phyloP scores from a whole-genome alignment of 805 yeast genomes.

The Metschnikowia peoriensis region DNA sequence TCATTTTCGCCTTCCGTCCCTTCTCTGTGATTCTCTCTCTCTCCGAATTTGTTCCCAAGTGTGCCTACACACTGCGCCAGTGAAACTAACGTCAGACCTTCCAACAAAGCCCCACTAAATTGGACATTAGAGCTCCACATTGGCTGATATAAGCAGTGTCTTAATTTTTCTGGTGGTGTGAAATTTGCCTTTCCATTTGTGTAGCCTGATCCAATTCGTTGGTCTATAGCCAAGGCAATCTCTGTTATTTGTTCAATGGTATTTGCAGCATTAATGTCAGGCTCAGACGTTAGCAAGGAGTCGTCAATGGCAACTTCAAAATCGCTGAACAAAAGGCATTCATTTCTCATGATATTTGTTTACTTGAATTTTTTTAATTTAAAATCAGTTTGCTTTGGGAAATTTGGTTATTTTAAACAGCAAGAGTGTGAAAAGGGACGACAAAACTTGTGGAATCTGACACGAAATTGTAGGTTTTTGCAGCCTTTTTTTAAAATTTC shows the following conservation, averaged over 20 bases:
- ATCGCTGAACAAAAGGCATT: conserved; percentile 1
- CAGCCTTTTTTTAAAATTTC: not conserved
- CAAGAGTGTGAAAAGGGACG: too few species aligned
- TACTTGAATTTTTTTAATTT: not conserved
- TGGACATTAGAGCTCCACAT: not conserved
- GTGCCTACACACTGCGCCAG: not conserved
- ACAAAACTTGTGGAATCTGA: too few species aligned
- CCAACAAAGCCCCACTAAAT: not conserved
- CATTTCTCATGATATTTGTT: not conserved
- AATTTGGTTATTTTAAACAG: not conserved
- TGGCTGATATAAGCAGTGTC: not conserved
- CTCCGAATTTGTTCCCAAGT: too few species aligned
- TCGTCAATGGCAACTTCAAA: conserved; percentile 8
- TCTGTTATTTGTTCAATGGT: conserved; percentile 8
- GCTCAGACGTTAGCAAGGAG: conserved; percentile 13
- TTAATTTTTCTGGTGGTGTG: not conserved
- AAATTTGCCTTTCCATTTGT: not conserved
- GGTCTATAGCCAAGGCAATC: conserved; percentile 1
- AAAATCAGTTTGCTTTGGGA: not conserved
- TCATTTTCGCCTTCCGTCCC: not conserved
- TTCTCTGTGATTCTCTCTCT: not conserved
- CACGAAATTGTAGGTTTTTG: not conserved
- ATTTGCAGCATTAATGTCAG: conserved; percentile 2
- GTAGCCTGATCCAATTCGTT: not conserved
- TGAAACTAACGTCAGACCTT: not conserved